A percentile compares a stretch with the other conserved stretches of the same genome.
Evolutionary conservation across 129 eudicot species (phyloP).

Genomic region (Pulicaria dysenterica): DNA sequence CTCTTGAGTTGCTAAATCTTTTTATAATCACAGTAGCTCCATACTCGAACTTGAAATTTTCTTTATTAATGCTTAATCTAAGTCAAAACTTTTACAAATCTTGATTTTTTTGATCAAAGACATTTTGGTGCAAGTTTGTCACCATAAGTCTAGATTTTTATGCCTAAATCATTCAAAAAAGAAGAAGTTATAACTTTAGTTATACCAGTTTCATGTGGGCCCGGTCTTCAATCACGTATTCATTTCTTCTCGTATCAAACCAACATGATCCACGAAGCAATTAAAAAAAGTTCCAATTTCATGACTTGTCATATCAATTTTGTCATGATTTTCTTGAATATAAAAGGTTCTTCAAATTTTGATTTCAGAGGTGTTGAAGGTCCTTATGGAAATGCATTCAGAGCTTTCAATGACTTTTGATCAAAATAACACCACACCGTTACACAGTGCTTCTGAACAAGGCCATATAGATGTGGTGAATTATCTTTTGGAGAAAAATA

Average conservation of each 20-base stretch:
- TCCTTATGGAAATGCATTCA: slow-evolving; percentile 60
- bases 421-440: slow-evolving; percentile 64
- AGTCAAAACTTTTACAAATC: slow-evolving; percentile 15
- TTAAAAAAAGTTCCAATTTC: background rate
- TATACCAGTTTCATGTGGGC: slow-evolving; percentile 3
- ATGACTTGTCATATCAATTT: background rate
- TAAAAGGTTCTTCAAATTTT: background rate
- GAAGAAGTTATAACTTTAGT: background rate
- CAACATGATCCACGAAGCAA: background rate
- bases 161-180: background rate
- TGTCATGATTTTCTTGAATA: slow-evolving; percentile 7
- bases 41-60: slow-evolving; percentile 7
- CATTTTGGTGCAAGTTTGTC: slow-evolving; percentile 5
- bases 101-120: background rate
- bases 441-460: slow-evolving; percentile 73
- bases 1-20: slow-evolving; percentile 4
- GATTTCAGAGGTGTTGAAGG: slow-evolving; percentile 65
- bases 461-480: slow-evolving; percentile 75
- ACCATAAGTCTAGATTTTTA: background rate
- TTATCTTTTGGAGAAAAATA: slow-evolving; percentile 60
- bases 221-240: slow-evolving; percentile 5
- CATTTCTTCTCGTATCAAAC: background rate
- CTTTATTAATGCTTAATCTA: slow-evolving; percentile 17
- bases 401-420: slow-evolving; percentile 67
- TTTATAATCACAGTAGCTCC: background rate